phyloP scores from a whole-genome alignment of 805 yeast species.

The Kodamaea nitidulidarum region DNA sequence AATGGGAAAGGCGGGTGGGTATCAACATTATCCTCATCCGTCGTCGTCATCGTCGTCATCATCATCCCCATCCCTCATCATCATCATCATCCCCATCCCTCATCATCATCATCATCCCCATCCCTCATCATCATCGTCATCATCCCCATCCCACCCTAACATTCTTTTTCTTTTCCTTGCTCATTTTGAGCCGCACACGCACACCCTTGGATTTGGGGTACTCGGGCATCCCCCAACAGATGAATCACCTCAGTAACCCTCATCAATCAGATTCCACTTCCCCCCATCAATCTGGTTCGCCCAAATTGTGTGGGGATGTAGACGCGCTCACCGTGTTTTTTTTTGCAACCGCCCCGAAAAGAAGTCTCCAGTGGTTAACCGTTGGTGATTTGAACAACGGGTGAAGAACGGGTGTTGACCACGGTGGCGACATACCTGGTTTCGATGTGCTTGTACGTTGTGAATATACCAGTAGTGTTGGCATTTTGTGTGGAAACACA shows the following conservation, averaged over 20 bases:
- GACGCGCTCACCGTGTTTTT: not conserved
- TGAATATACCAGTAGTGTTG: not conserved
- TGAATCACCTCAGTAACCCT: too few species aligned
- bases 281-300: not conserved
- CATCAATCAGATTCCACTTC: too few species aligned
- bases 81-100: not conserved
- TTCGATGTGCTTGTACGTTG: not conserved
- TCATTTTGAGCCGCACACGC: constrained; percentile 1
- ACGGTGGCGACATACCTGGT: not conserved
- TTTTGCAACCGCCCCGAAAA: constrained; percentile 9
- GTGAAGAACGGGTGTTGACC: not conserved
- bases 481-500: constrained; percentile 5
- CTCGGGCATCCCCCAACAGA: constrained; percentile 5
- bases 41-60: too few species aligned
- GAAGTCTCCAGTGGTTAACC: not conserved
- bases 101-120: not conserved
- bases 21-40: too few species aligned
- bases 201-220: constrained; percentile 8
- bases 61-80: not conserved
- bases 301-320: not conserved
- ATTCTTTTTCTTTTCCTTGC: not conserved
- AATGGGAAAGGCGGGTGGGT: too few species aligned
- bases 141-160: not conserved
- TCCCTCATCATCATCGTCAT: too few species aligned
- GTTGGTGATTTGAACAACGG: not conserved